Evolutionary conservation across 108 stramenopile species (phyloP), one percentile per base, ranked within the genome.

Genomic region (Cyclotella baltica): DNA sequence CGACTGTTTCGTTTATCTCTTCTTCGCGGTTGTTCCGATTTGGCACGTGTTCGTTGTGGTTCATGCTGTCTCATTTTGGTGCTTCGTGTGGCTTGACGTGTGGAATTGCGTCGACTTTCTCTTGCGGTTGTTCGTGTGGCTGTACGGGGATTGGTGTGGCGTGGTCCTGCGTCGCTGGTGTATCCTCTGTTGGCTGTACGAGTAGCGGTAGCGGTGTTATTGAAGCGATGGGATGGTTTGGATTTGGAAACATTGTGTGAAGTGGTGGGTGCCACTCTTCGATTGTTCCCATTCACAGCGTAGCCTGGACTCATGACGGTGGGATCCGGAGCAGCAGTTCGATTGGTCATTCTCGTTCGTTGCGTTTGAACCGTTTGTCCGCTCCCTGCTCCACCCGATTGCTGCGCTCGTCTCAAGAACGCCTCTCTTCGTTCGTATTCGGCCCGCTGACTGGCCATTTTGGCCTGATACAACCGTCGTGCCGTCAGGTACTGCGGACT

Each of bases 381-480:
- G n/a, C n/a, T n/a, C n/a, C n/a, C n/a, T n/a, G n/a, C n/a, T n/a
- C n/a, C n/a, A n/a, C n/a, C n/a, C n/a, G n/a, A n/a, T n/a, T n/a
- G 16, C 10, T 6, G 19, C 36, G 61, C 56, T 29, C 71, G 56
- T 34, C 78, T 25, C 46, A 79, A 35, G 37, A 66, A 79, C 35
- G 78, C 78, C 65, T 79, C 78, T 27, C 78, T 56, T 25, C 78
- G 50, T 51, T 79, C 78, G 38, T 79, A 72, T 30, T 72, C 78
- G 28, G 78, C 78, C 23, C 78, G 52, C 22, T 55, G 50, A 22
- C 56, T 59, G 30, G 78, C 78, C 65, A 79, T 62, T 57, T 72
- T 79, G 34, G 78, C 64, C 65, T 47, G 63, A 64, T 79, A 79
- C 22, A 79, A 31, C 31, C 78, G 36, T 5, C 78, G 63, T 48